These are phyloP conservation scores for Westerdykella ornata DNA, from an alignment of 2,329 filamentous ascomycete genomes.

Conservation along the genomic window DNA sequence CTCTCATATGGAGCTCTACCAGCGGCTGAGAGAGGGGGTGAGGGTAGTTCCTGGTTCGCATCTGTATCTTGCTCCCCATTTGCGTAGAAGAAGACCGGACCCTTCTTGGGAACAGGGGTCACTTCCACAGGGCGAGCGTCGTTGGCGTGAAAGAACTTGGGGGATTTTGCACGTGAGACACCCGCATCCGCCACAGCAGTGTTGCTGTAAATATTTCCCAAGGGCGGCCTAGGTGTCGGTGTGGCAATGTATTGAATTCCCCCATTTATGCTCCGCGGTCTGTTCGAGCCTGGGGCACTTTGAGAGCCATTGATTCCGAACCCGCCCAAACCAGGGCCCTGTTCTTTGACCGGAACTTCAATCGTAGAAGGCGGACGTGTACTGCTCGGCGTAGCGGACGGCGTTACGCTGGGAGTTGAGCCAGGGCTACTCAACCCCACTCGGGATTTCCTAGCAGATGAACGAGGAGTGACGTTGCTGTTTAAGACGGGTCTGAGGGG, in stretches of 20 bases:
- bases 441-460: conserved; percentile 64
- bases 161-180: conserved; percentile 28
- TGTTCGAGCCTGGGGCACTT: conserved; percentile 15
- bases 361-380: conserved; percentile 31
- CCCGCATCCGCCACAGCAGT: conserved; percentile 22
- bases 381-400: conserved; percentile 39
- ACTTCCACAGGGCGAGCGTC: conserved; percentile 47
- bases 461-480: conserved; percentile 71
- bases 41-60: conserved; percentile 19
- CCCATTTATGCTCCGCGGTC: conserved; percentile 37
- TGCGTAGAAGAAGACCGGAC: conserved; percentile 47
- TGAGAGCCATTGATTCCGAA: conserved; percentile 17
- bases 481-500: conserved; percentile 53
- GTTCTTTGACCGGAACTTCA: conserved; percentile 25
- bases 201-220: conserved; percentile 19
- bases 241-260: conserved; percentile 14
- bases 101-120: conserved; percentile 36
- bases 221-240: conserved; percentile 20
- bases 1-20: conserved; percentile 23
- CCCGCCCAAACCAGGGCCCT: conserved; percentile 20
- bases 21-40: conserved; percentile 31
- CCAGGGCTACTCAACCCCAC: conserved; percentile 56
- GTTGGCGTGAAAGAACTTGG: conserved; percentile 90
- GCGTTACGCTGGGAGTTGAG: conserved; percentile 59
- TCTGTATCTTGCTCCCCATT: conserved; percentile 43